phyloP scores from a whole-genome alignment of 306 rosid species.

The Fagus sylvatica region DNA sequence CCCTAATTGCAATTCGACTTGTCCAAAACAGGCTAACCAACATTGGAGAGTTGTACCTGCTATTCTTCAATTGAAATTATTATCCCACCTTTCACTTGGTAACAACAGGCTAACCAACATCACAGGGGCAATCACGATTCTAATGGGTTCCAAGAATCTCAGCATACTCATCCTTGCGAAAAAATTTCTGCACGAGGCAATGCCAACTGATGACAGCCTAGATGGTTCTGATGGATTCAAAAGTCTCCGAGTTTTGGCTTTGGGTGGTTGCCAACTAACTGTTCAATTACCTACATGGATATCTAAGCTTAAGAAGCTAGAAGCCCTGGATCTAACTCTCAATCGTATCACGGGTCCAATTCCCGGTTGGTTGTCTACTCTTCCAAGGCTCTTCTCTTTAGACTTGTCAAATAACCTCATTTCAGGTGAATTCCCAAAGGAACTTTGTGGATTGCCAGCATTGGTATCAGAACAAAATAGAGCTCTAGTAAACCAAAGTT shows the following conservation, averaged over 20 bases:
- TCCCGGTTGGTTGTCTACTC: constrained; percentile 12
- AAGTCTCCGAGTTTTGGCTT: not conserved
- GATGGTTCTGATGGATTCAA: not conserved
- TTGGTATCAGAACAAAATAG: not conserved
- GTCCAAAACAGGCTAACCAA: not conserved
- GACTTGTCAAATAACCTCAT: not conserved
- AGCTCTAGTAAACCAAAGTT: not conserved
- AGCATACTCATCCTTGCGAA: not conserved
- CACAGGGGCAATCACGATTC: constrained; percentile 7
- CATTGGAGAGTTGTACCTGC: constrained; percentile 4
- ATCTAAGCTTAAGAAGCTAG: constrained; percentile 1
- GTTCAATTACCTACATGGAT: constrained; percentile 6
- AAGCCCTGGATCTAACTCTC: not conserved
- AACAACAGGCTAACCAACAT: not conserved
- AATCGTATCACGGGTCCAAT: constrained; percentile 8
- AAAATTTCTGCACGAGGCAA: not conserved
- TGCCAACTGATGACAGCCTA: not conserved
- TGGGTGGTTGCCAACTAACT: not conserved
- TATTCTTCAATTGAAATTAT: not conserved
- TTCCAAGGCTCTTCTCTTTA: not conserved
- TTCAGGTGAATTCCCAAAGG: not conserved
- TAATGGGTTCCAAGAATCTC: not conserved
- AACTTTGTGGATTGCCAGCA: constrained; percentile 1
- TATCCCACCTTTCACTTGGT: not conserved
- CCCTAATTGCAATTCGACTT: not conserved